Conservation (phyloP, 2,329 filamentous ascomycete species). For the Coniella lustricola region DNA sequence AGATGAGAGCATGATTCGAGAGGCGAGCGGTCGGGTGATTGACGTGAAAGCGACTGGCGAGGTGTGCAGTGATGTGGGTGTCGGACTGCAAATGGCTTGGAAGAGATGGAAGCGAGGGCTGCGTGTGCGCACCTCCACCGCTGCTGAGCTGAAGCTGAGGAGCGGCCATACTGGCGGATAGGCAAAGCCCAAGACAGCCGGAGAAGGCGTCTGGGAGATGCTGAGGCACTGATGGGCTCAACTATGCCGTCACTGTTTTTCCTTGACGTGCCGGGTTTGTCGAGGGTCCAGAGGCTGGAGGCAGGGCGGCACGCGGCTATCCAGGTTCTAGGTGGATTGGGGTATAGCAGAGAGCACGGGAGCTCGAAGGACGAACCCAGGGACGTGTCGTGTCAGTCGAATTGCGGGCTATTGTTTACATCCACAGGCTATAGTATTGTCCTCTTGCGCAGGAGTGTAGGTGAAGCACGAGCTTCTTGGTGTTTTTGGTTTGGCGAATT, state of each 20-base stretch:
- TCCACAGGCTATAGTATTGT: too few species aligned
- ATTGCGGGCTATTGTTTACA: too few species aligned
- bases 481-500: too few species aligned
- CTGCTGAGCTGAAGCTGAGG: conserved; percentile 42
- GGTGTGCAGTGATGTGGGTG: conserved; percentile 69
- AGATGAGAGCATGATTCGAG: conserved; percentile 85
- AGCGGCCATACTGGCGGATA: conserved; percentile 49
- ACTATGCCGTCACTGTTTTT: neutral
- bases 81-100: conserved; percentile 67
- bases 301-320: too few species aligned
- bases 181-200: conserved; percentile 20
- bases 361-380: too few species aligned
- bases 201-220: conserved; percentile 18
- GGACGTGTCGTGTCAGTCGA: too few species aligned
- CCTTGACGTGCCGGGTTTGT: neutral
- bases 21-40: conserved; percentile 80
- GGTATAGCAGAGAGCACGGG: too few species aligned
- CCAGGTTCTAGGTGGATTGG: too few species aligned
- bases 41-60: conserved; percentile 87
- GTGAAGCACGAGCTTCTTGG: too few species aligned
- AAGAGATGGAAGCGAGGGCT: conserved; percentile 80
- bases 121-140: conserved; percentile 56
- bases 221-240: neutral
- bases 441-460: too few species aligned
- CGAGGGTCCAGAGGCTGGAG: too few species aligned